Percentiles rank a stretch among this genome's conserved stretches.
Evolutionary conservation across 345 rosid genomes (phyloP).

Genomic region (Lagerstroemia speciosa): DNA sequence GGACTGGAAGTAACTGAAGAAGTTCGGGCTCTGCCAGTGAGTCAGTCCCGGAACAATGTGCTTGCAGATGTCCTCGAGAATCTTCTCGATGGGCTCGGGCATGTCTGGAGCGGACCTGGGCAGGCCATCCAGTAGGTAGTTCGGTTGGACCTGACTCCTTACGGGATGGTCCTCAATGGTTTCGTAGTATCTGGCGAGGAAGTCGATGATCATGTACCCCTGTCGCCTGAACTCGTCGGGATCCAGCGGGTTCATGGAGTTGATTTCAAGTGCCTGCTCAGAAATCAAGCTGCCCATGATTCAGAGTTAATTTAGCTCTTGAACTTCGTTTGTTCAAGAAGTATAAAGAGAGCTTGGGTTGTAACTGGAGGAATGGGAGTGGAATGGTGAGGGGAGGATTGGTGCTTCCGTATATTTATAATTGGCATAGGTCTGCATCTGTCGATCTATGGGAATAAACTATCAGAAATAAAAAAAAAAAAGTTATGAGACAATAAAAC

Average conservation of each 20-base stretch:
- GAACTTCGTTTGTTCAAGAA: too few relatives aligned
- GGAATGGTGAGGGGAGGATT: too few relatives aligned
- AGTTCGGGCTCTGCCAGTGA: constrained; percentile 38
- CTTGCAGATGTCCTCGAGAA: constrained; percentile 23
- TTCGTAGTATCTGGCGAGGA: constrained; percentile 31
- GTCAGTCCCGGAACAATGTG: constrained; percentile 36
- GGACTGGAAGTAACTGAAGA: constrained; percentile 28
- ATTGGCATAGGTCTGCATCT: too few relatives aligned
- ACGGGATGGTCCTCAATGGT: constrained; percentile 28
- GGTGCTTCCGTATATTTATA: too few relatives aligned
- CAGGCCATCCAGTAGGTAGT: constrained; percentile 24
- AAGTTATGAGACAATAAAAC: too few relatives aligned
- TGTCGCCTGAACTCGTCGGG: constrained; percentile 33
- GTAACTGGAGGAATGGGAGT: too few relatives aligned
- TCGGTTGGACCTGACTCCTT: constrained; percentile 29
- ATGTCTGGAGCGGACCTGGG: constrained; percentile 25
- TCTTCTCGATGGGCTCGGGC: constrained; percentile 24
- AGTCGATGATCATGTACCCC: constrained; percentile 29
- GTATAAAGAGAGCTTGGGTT: too few relatives aligned
- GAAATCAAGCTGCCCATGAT: too few relatives aligned
- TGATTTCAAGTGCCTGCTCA: too few relatives aligned
- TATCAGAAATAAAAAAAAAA: too few relatives aligned
- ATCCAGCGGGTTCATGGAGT: constrained; percentile 16
- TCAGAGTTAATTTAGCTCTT: too few relatives aligned
- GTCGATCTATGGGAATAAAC: too few relatives aligned